These are phyloP conservation scores for Cyberlindnera nakhonratchasimensis DNA, from an alignment of 805 yeast genomes.

Conservation along the genomic window DNA sequence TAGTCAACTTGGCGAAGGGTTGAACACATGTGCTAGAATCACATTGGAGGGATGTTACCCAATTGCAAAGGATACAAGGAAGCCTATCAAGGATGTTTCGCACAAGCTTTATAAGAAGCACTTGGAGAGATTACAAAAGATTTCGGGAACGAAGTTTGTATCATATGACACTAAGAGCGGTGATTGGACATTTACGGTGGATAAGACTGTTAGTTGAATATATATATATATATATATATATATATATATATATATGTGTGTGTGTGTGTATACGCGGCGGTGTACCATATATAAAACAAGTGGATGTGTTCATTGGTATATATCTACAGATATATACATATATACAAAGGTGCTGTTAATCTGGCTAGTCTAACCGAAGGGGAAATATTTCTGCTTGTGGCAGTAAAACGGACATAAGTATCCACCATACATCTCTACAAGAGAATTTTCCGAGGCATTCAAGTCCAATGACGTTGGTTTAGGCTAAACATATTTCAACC, in stretches of 20 bases:
- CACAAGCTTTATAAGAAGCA: constrained; percentile 70
- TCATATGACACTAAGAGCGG: constrained; percentile 77
- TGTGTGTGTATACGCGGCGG: not conserved
- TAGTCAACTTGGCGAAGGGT: constrained; percentile 66
- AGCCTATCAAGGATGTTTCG: constrained; percentile 72
- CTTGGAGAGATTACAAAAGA: constrained; percentile 57
- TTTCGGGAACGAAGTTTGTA: constrained; percentile 60
- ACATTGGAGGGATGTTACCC: constrained; percentile 83
- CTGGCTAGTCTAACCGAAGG: no score
- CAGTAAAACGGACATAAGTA: no score
- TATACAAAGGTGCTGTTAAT: no score
- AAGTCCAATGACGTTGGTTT: no score
- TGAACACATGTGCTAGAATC: constrained; percentile 71
- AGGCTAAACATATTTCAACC: no score
- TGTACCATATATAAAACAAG: no score
- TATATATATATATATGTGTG: no score
- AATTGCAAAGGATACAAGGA: constrained; percentile 61
- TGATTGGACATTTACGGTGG: constrained; percentile 60
- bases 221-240: constrained; percentile 11
- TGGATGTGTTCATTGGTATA: not conserved
- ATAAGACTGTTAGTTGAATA: constrained; percentile 22
- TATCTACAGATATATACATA: not conserved
- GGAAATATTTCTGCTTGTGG: no score
- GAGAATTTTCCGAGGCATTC: no score
- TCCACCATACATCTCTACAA: no score